A percentile compares a stretch with the other conserved stretches of the same genome.
These are phyloP conservation scores for Canna indica DNA, from an alignment of 176 grass and related monocot species.

Conservation along the genomic window DNA sequence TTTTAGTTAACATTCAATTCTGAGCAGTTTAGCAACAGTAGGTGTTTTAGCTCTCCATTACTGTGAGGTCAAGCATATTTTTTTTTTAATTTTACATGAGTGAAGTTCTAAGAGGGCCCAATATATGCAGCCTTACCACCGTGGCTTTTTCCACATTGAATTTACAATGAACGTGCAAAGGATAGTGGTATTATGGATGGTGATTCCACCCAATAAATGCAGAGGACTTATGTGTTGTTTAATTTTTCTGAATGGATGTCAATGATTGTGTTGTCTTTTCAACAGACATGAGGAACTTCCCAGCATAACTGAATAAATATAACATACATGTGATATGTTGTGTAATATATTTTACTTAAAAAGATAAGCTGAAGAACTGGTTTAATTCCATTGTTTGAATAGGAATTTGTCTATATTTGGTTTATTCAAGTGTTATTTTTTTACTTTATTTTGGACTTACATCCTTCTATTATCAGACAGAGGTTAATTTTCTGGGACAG, in stretches of 20 bases:
- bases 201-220: neutral
- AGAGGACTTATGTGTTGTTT: neutral
- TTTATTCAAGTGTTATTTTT: neutral
- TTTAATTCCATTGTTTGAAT: neutral
- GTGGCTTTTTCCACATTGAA: neutral
- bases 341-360: neutral
- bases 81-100: no score
- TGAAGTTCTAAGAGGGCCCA: neutral
- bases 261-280: neutral
- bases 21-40: neutral
- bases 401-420: neutral
- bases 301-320: no score
- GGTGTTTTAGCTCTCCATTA: neutral
- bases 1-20: neutral
- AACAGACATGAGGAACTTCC: neutral
- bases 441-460: conserved; percentile 1
- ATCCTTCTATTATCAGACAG: conserved; percentile 50
- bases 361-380: neutral
- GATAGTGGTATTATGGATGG: neutral
- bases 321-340: no score
- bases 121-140: neutral
- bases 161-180: neutral
- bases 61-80: no score
- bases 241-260: neutral
- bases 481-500: conserved; percentile 93